These are phyloP conservation scores for Pogostemon cablin DNA, from an alignment of 257 asterid species.

Conservation along the genomic window DNA sequence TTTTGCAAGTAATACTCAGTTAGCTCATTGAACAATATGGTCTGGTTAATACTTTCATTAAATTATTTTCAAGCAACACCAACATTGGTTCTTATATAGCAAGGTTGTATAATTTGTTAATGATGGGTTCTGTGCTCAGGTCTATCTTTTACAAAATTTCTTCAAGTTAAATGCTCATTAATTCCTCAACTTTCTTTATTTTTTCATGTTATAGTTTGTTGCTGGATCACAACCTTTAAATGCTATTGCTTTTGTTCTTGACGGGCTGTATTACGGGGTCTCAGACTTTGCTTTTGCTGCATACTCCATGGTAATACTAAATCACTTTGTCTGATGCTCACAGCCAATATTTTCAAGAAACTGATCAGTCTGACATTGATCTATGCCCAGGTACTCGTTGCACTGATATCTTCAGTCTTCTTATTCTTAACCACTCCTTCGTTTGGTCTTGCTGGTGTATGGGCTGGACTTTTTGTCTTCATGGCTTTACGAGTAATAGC, in stretches of 20 bases:
- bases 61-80: not conserved
- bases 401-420: conserved; percentile 67
- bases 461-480: conserved; percentile 89
- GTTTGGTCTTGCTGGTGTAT: conserved; percentile 80
- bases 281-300: conserved; percentile 96
- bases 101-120: conserved; percentile 12
- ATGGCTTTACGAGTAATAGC: conserved; percentile 90
- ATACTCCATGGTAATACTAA: conserved; percentile 74
- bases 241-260: conserved; percentile 94
- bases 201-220: conserved; percentile 59
- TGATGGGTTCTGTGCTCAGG: conserved; percentile 6
- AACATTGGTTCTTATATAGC: not conserved
- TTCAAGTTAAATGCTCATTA: conserved; percentile 4
- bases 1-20: not conserved
- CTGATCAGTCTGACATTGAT: conserved; percentile 21
- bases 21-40: not conserved
- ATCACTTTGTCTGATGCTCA: conserved; percentile 25
- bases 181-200: not conserved
- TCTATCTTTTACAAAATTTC: not conserved
- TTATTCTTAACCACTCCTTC: conserved; percentile 60
- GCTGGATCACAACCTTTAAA: conserved; percentile 93
- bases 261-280: conserved; percentile 96
- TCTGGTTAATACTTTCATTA: conserved; percentile 8
- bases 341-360: conserved; percentile 15
- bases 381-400: conserved; percentile 63